These are phyloP conservation scores for Massariosphaeria phaeospora DNA, from an alignment of 495 filamentous ascomycete genomes.

Conservation along the genomic window DNA sequence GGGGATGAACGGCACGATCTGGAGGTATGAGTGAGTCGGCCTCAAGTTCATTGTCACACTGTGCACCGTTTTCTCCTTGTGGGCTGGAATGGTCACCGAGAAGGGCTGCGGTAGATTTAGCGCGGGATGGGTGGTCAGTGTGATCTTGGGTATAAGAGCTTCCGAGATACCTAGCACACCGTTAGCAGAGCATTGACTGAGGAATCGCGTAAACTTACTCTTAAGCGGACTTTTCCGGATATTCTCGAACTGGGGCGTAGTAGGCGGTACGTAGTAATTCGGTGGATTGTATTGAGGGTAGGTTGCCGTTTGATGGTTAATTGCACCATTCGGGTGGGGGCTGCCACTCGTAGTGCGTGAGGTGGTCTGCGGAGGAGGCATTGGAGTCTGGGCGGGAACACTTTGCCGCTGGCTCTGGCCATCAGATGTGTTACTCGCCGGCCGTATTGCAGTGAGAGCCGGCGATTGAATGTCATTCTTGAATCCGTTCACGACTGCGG, in stretches of 20 bases:
- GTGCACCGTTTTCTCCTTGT: slow-evolving; percentile 58
- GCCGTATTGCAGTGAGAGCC: slow-evolving; percentile 26
- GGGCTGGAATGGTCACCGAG: slow-evolving; percentile 56
- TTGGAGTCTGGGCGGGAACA: slow-evolving; percentile 16
- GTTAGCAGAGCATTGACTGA: slow-evolving; percentile 10
- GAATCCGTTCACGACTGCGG: slow-evolving; percentile 31
- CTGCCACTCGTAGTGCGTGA: slow-evolving; percentile 30
- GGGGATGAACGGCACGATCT: slow-evolving; percentile 58
- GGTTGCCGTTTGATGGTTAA: slow-evolving; percentile 13
- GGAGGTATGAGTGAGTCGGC: slow-evolving; percentile 57
- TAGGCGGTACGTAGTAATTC: slow-evolving; percentile 24
- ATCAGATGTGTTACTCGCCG: slow-evolving; percentile 26
- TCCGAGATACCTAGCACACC: slow-evolving; percentile 21
- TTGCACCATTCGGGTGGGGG: slow-evolving; percentile 26
- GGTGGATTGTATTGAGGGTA: slow-evolving; percentile 20
- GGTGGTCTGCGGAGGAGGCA: slow-evolving; percentile 23
- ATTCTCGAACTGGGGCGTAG: slow-evolving; percentile 12
- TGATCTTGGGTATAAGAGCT: slow-evolving; percentile 40
- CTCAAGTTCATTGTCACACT: slow-evolving; percentile 63
- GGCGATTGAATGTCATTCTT: slow-evolving; percentile 37
- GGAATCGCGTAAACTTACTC: slow-evolving; percentile 17
- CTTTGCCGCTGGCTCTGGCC: slow-evolving; percentile 17
- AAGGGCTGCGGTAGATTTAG: slow-evolving; percentile 48
- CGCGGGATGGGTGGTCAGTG: slow-evolving; percentile 60
- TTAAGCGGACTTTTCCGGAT: slow-evolving; percentile 23